Base-by-base conservation (phyloP, 2,329 filamentous ascomycete species). In the Daldinia sp. region DNA sequence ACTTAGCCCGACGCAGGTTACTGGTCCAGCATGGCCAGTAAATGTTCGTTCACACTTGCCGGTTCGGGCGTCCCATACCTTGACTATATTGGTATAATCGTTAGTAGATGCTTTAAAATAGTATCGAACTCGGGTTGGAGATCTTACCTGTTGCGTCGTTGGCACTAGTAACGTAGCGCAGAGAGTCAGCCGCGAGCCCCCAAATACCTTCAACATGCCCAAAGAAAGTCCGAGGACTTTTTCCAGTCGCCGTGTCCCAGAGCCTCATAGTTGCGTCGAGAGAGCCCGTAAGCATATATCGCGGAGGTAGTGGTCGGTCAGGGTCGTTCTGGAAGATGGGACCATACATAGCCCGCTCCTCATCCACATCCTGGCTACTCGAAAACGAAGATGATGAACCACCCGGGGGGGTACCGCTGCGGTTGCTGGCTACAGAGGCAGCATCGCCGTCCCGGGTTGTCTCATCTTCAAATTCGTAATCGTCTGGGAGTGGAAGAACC, bases 171-270 rank as follows among this genome's bases (percentile, higher is more conserved):
- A 98, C 93, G 15, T 97, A 89, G 10, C 96, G 89, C 20, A 98
- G 83, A 0, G 92, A 94, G 80, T 98, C 95, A 2, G 93, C 95
- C 0, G 92, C 93, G 2, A 99, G 85, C 5, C 93, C 92, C 96
- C 96, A 99, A 20, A 99, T 92, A 35, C 96, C 96, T 79, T 99
- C 96, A 23, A 99, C 88, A 76, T 99, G 96, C 0, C 96, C 96
- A 78, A 98, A 99, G 84, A 98, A 97, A 35, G 93, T 97, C 69
- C 93, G 92, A 37, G 98, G 86, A 75, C 93, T 97, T 70, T 89
- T 89, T 41, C 93, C 93, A 0, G 92, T 92, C 4, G 87, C 88
- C 1, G 94, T 92, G 78, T 98, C 93, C 95, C 96, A 99, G 20
- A 98, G 86, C 10, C 95, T 91, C 70, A 98, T 93, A 0, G 94